Evolutionary conservation across 176 grass and related monocot species (phyloP), one percentile per base, ranked within the genome.

Genomic region (Miscanthus lutarioriparius): DNA sequence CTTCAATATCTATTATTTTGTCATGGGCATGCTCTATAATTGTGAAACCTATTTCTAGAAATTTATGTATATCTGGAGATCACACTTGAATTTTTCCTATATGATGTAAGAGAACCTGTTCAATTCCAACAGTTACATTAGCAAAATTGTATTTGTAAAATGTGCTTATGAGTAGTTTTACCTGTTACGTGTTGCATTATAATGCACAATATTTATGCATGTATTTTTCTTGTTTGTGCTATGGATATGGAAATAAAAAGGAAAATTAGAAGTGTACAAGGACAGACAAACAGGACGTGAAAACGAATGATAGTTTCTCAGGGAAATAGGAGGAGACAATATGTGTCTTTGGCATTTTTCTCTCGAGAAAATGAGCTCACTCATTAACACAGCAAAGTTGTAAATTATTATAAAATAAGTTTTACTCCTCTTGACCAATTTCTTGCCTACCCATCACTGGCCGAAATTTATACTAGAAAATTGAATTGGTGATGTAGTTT

Each of bases 81-180:
- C 13, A 15, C 45, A 16, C 45, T 48, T 48, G 45, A 48, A 16
- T 15, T 51, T 17, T 51, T 51, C 5, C 47, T 48, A 16, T 48
- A 48, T 48, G 13, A 48, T 16, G 45, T 48, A 48, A 43, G 10
- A 43, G 40, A 43, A 43, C 14, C 13, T 48, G 45, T 48, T 51
- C 47, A 51, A 51, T 51, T 51, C 47, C 47, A 51, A 51, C 47
- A 51, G 47, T 51, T 51, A 16, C 15, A 6, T 51, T 17, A 51
- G 15, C 15, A 17, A 51, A 69, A n/a, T 64, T 75, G n/a, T 43
- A 12, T 71, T 76, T 30, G 20, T 77, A 32, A 44, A 76, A 81
- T 87, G 17, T 22, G 23, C 70, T 75, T 56, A 68, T 27, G 39
- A 19, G 14, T 14, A 5, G 66, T 68, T 66, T 53, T 19, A 74